Percentiles rank a stretch among this genome's conserved stretches.
Conservation (phyloP, 129 eudicot genomes). For the Scalesia atractyloides region DNA sequence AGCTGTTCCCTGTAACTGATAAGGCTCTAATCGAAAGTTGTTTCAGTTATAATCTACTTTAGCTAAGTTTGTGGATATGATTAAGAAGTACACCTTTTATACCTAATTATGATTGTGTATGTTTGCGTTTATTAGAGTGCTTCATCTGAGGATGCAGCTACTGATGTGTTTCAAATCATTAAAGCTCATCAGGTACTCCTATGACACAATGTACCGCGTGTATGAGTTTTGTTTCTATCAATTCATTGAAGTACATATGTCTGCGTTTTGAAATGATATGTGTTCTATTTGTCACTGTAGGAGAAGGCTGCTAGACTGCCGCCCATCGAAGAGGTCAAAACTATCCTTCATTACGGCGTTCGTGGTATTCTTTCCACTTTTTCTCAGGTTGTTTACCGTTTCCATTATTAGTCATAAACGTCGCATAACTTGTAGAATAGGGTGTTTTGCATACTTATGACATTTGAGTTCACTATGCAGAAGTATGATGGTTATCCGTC, state of each 20-base stretch:
- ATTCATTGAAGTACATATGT: neutral
- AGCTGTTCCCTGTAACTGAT: no score
- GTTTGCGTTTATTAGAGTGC: slow-evolving; percentile 34
- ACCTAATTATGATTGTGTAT: slow-evolving; percentile 10
- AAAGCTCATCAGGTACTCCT: slow-evolving; percentile 83
- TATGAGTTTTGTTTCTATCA: slow-evolving; percentile 5
- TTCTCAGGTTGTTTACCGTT: slow-evolving; percentile 55
- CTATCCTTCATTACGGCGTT: slow-evolving; percentile 54
- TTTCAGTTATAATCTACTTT: no score
- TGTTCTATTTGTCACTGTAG: slow-evolving; percentile 37
- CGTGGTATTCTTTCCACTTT: slow-evolving; percentile 89
- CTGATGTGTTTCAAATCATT: slow-evolving; percentile 59
- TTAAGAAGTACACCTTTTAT: neutral
- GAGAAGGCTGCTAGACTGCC: slow-evolving; percentile 93
- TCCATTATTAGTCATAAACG: neutral
- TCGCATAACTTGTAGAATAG: neutral
- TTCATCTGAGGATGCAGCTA: slow-evolving; percentile 46
- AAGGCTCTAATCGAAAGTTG: no score
- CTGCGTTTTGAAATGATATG: neutral
- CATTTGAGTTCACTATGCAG: slow-evolving; percentile 45
- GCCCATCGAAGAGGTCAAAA: slow-evolving; percentile 77
- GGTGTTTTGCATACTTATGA: neutral
- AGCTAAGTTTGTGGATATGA: no score
- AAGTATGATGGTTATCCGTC: slow-evolving; percentile 88
- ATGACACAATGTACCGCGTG: neutral